Evolutionary conservation across 169 alveolate genomes (phyloP), one percentile per base, ranked within the genome.

Genomic region (Eimeria acervulina): DNA sequence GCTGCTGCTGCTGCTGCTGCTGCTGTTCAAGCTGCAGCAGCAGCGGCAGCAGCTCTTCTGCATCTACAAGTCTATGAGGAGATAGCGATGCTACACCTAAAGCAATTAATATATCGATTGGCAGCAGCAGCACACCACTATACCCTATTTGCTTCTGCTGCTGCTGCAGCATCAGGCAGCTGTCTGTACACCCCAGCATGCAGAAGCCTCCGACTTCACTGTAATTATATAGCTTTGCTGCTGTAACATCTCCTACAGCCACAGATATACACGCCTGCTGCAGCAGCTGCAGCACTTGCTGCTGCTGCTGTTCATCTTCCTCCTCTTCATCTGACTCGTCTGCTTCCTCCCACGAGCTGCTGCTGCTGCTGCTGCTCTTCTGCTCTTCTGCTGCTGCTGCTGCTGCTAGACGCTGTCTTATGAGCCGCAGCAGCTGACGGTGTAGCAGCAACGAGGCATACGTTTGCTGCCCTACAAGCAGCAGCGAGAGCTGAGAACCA

Each of bases 111-210:
- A 66, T 66, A 66, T 66, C 78, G 7, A 66, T 8, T 23, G 78
- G 78, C 28, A 66, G 78, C 78, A 66, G 78, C 78, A 66, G 36
- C 31, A 17, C 31, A 10, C 78, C 78, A 6, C 78, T 17, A 17
- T 66, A 66, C 78, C 78, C 78, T 28, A 66, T 66, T 66, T 66
- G 40, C 78, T 66, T 66, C 78, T 66, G 78, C 78, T 66, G 78
- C 78, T 66, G 78, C 78, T 66, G 78, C 28, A 66, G 28, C 36
- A 8, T 4, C 21, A 66, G 78, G 78, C 78, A 66, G 78, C 78
- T 66, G 78, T 17, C 78, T 66, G 21, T 66, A 28, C 78, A 66
- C 28, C 78, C 78, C 78, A 66, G 10, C 21, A 66, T 7, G 21
- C 78, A 23, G 78, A 66, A 66, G 31, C 78, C 78, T 66, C 4